Base-by-base conservation (phyloP, 805 yeast species). In the Candida methanosorbosa region DNA sequence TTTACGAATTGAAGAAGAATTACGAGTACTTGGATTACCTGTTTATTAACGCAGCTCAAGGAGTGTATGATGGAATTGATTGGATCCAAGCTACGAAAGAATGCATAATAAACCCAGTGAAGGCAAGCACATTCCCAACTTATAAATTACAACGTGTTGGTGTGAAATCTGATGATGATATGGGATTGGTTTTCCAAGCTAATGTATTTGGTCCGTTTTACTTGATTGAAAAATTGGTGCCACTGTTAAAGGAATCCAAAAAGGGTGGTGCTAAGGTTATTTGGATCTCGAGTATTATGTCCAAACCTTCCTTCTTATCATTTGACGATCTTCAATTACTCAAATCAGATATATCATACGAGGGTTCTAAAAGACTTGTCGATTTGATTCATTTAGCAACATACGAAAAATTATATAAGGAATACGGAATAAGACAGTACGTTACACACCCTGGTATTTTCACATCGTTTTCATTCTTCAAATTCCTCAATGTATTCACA, bases 161-260 rank as follows among this genome's bases (percentile, higher is more conserved):
- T 4, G 78, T 79, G 18, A 75, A 71, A 49, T 75, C 95, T 1
- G 54, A 50, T 15, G 98, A 92, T 57, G 87, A 75, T 0, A 46
- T 90, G 65, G 97, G 97, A 2, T 61, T 82, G 21, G 86, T 87
- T 4, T 92, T 90, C 63, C 95, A 92, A 58, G 94, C 92, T 5
- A 92, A 92, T 52, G 95, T 90, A n/a, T 85, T 92, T 60, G 95
- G 95, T 0, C 97, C 97, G 2, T 88, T 83, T 61, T 92, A 78
- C 56, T 61, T 92, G 35, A 67, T 88, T 35, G 83, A 81, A 45
- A 77, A 72, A 42, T 59, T 90, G 16, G 74, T 74, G 3, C 57
- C 75, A 25, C 58, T 88, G n/a, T 43, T 57, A 9, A 53, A 59
- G 3, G 46, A 49, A 18, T 49, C 55, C 0, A 61, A 64, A 2